phyloP scores from a whole-genome alignment of 192 early-diverging fungal species.

The Coemansia sp. region DNA sequence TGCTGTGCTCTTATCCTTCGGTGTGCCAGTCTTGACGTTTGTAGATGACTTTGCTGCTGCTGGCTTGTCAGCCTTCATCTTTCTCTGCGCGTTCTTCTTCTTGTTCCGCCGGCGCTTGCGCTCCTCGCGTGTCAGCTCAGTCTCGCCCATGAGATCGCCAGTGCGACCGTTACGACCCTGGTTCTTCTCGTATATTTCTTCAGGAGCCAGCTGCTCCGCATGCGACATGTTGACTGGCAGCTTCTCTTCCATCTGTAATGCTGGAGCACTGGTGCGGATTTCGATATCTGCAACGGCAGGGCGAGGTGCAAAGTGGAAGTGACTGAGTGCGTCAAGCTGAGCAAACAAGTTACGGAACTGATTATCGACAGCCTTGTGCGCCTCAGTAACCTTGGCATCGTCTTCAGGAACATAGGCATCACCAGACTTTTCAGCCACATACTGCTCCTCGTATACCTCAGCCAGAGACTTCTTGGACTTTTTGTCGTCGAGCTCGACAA shows the following conservation, averaged over 20 bases:
- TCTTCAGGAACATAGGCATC: constrained; percentile 42
- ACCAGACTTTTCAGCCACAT: constrained; percentile 61
- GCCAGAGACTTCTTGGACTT: constrained; percentile 85
- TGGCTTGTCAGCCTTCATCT: constrained; percentile 38
- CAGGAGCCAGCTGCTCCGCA: constrained; percentile 78
- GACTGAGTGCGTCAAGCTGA: constrained; percentile 88
- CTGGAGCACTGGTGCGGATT: constrained; percentile 73
- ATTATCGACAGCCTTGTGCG: constrained; percentile 77
- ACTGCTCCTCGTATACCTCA: constrained; percentile 91
- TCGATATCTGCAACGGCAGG: constrained; percentile 74
- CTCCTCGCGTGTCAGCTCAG: constrained; percentile 75
- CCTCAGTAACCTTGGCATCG: constrained; percentile 77
- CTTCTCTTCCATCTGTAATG: constrained; percentile 93
- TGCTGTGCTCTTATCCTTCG: background rate
- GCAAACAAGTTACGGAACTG: constrained; percentile 76
- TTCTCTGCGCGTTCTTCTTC: constrained; percentile 67
- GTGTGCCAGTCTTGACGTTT: too few relatives aligned
- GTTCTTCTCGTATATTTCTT: constrained; percentile 87
- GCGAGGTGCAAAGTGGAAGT: constrained; percentile 92
- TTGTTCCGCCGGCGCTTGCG: constrained; percentile 66
- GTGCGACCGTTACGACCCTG: constrained; percentile 43
- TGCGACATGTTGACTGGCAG: constrained; percentile 83
- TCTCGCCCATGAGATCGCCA: constrained; percentile 68
- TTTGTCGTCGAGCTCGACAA: constrained; percentile 81
- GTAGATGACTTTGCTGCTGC: constrained; percentile 1